Conservation (phyloP, 257 asterid species). For the Oldenlandia corymbosa region DNA sequence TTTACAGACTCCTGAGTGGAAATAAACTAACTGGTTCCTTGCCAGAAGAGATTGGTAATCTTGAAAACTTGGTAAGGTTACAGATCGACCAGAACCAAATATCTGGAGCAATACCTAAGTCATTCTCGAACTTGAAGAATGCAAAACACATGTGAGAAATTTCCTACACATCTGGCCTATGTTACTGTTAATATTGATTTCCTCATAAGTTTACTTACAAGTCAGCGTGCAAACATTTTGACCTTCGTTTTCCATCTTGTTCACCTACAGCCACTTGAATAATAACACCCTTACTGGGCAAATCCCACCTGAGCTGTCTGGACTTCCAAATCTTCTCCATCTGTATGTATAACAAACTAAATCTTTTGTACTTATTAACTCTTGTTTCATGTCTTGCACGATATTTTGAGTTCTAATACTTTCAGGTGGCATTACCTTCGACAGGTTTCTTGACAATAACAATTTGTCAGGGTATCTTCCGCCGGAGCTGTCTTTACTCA, state of each 20-base stretch:
- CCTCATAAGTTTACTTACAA: too few relatives aligned
- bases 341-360: constrained; percentile 75
- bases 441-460: constrained; percentile 96
- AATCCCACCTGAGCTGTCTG: constrained; percentile 75
- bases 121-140: constrained; percentile 68
- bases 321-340: constrained; percentile 82
- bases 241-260: too few relatives aligned
- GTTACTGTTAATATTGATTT: background rate
- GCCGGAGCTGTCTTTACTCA: constrained; percentile 59
- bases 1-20: constrained; percentile 88
- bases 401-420: constrained; percentile 19
- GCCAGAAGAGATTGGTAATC: constrained; percentile 91
- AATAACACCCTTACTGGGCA: constrained; percentile 86
- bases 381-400: too few relatives aligned
- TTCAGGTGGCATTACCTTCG: too few relatives aligned
- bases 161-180: constrained; percentile 12
- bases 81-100: constrained; percentile 87
- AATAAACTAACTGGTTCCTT: constrained; percentile 78
- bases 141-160: constrained; percentile 60
- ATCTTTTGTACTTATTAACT: background rate
- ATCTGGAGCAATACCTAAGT: constrained; percentile 75
- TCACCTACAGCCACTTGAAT: constrained; percentile 84
- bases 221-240: too few relatives aligned
- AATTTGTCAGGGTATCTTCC: constrained; percentile 90
- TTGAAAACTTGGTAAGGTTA: constrained; percentile 73